Percentiles rank a stretch among this genome's conserved stretches.
These are phyloP conservation scores for Botrytis squamosa DNA, from an alignment of 2,329 filamentous ascomycete genomes.

Conservation along the genomic window DNA sequence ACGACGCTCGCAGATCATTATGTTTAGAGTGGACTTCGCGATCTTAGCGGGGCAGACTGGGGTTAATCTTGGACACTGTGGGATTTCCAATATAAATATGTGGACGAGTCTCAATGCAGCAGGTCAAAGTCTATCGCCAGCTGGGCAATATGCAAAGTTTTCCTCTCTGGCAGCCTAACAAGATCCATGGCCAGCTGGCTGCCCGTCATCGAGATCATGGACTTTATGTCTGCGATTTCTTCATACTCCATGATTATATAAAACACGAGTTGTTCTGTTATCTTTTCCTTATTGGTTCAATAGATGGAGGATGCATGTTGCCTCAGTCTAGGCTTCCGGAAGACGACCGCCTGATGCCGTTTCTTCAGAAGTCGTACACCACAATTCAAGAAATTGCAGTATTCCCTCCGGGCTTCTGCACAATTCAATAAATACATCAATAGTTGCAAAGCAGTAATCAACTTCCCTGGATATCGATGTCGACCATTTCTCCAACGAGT, in stretches of 20 bases:
- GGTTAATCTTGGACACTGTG: neutral
- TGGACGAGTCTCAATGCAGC: slow-evolving; percentile 1
- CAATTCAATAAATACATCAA: slow-evolving; percentile 53
- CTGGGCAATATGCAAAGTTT: neutral
- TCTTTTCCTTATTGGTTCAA: neutral
- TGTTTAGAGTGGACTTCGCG: neutral
- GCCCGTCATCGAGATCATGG: neutral
- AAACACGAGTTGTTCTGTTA: too few relatives aligned
- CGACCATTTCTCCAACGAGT: slow-evolving; percentile 16
- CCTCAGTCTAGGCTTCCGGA: neutral
- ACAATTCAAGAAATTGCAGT: neutral
- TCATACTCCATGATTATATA: neutral
- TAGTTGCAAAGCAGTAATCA: slow-evolving; percentile 7
- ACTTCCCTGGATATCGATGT: slow-evolving; percentile 16
- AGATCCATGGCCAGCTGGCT: neutral
- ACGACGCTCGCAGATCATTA: neutral
- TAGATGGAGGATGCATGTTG: neutral
- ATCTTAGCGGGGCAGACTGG: neutral
- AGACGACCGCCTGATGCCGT: neutral
- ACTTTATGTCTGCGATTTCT: neutral
- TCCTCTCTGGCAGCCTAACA: neutral
- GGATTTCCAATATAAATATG: neutral
- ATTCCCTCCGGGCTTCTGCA: slow-evolving; percentile 29
- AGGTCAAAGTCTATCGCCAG: neutral
- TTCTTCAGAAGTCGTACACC: neutral